phyloP scores from a whole-genome alignment of 2,329 filamentous ascomycete species.

The Venturia carpophila region DNA sequence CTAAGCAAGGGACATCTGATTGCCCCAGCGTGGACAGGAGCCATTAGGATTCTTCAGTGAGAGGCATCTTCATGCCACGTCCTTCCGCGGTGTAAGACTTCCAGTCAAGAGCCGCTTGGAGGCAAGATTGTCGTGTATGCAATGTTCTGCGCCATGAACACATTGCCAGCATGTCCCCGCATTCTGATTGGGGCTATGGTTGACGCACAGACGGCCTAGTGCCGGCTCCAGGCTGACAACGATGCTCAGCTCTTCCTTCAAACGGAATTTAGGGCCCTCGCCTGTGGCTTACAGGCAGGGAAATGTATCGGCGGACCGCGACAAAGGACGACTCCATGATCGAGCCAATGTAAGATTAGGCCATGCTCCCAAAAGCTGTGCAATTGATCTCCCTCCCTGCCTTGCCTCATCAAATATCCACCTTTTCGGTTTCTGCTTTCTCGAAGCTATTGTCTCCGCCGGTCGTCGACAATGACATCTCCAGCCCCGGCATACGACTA shows the following conservation, averaged over 20 bases:
- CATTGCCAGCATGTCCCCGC: slow-evolving; percentile 2
- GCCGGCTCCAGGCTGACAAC: background rate
- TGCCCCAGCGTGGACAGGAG: too few species aligned
- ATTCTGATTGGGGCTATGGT: slow-evolving; percentile 6
- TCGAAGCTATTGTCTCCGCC: background rate
- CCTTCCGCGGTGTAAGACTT: background rate
- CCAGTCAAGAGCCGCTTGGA: background rate
- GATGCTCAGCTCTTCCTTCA: background rate
- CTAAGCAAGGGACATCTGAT: too few species aligned
- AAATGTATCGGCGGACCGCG: background rate
- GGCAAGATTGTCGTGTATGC: background rate
- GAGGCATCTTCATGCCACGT: too few species aligned
- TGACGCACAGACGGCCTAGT: background rate
- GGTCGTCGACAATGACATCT: slow-evolving; percentile 8
- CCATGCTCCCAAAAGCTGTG: background rate
- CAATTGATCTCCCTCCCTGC: background rate
- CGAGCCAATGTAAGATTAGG: background rate
- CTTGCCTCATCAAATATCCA: background rate
- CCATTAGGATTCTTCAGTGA: too few species aligned
- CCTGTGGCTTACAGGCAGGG: background rate
- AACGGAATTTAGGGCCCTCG: background rate
- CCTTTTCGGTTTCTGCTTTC: background rate
- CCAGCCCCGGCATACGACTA: slow-evolving; percentile 11
- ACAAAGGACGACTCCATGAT: background rate
- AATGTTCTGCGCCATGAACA: background rate